Percentiles rank a stretch among this genome's conserved stretches.
These are phyloP conservation scores for Knufia fluminis DNA, from an alignment of 2,329 filamentous ascomycete species.

Conservation along the genomic window DNA sequence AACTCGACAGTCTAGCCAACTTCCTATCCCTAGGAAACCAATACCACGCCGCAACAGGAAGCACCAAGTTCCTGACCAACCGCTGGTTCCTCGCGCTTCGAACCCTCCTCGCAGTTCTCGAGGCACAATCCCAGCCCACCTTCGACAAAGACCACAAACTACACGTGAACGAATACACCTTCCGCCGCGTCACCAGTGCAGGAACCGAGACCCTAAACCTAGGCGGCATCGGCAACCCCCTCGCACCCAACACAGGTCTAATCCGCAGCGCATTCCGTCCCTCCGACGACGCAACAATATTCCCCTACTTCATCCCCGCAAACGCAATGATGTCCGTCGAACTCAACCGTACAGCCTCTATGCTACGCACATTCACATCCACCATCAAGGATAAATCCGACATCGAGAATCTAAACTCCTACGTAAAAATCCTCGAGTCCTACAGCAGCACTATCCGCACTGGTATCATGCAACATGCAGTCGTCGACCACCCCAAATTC, in stretches of 20 bases:
- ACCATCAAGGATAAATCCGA: conserved; percentile 11
- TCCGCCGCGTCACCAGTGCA: conserved; percentile 66
- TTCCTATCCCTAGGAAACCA: conserved; percentile 81
- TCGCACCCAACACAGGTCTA: conserved; percentile 74
- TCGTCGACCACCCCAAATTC: conserved; percentile 45
- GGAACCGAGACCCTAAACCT: conserved; percentile 88
- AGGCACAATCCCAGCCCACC: conserved; percentile 69
- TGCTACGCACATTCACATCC: conserved; percentile 47
- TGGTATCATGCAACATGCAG: conserved; percentile 76
- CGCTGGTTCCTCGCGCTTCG: conserved; percentile 74
- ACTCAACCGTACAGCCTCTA: conserved; percentile 60
- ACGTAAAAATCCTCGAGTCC: conserved; percentile 33
- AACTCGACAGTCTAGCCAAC: conserved; percentile 87
- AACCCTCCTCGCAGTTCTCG: conserved; percentile 62
- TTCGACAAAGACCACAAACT: conserved; percentile 61
- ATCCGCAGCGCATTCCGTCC: conserved; percentile 88
- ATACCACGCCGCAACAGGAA: conserved; percentile 71
- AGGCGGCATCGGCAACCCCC: conserved; percentile 76
- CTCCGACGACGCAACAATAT: conserved; percentile 86
- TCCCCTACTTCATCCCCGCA: conserved; percentile 89
- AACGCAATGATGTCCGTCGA: conserved; percentile 96
- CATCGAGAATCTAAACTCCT: conserved; percentile 35
- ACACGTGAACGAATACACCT: conserved; percentile 71
- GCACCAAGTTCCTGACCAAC: conserved; percentile 64
- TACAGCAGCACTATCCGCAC: conserved; percentile 59